A percentile compares a stretch with the other conserved stretches of the same genome.
Evolutionary conservation across 2,329 filamentous ascomycete genomes (phyloP).

Genomic region (Camillea tinctor): DNA sequence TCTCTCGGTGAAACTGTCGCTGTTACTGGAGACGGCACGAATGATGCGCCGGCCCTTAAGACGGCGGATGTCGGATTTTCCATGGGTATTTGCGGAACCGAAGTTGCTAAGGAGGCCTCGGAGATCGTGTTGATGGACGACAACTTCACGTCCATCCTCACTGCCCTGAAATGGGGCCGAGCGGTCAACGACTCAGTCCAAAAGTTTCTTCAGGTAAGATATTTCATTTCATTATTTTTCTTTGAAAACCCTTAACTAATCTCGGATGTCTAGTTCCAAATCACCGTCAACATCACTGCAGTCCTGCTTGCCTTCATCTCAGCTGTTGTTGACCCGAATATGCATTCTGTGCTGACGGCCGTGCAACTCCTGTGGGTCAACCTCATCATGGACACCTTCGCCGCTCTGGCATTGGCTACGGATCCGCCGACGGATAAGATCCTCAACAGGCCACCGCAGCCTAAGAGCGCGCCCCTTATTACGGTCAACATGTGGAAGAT

Average conservation of each 20-base stretch:
- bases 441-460: constrained; percentile 51
- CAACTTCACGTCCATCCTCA: constrained; percentile 66
- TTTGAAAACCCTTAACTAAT: constrained; percentile 4
- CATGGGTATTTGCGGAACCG: constrained; percentile 66
- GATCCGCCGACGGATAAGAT: constrained; percentile 59
- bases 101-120: constrained; percentile 68
- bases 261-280: constrained; percentile 48
- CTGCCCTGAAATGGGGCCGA: constrained; percentile 66
- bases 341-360: constrained; percentile 61
- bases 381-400: constrained; percentile 69
- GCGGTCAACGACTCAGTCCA: constrained; percentile 67
- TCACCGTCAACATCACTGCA: constrained; percentile 70
- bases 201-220: constrained; percentile 60
- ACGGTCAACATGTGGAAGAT: constrained; percentile 69
- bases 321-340: constrained; percentile 54
- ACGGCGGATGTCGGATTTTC: constrained; percentile 67
- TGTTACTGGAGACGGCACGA: constrained; percentile 66
- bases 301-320: constrained; percentile 65
- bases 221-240: neutral
- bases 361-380: constrained; percentile 70
- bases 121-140: constrained; percentile 67
- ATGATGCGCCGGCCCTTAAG: constrained; percentile 64
- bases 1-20: constrained; percentile 62
- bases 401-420: constrained; percentile 63
- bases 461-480: constrained; percentile 70